A percentile compares a stretch with the other conserved stretches of the same genome.
phyloP scores from a whole-genome alignment of 2,329 filamentous ascomycete genomes.

The Monosporascus ibericus region DNA sequence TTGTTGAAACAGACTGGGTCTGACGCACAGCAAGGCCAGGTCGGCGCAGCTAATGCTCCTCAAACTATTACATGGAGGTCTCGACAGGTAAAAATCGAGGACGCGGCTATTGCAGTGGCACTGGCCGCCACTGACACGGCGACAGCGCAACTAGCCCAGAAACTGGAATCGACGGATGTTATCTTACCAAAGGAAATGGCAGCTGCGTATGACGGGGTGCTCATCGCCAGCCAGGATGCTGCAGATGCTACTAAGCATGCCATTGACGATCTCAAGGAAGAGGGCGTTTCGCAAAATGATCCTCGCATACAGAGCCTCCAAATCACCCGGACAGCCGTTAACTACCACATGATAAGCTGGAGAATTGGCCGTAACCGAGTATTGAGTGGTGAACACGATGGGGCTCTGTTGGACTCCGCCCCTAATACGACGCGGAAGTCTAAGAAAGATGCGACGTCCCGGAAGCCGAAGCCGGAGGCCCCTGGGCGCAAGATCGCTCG shows the following conservation, averaged over 20 bases:
- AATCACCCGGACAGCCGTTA: conserved; percentile 86
- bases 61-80: conserved; percentile 80
- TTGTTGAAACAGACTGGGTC: conserved; percentile 54
- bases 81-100: conserved; percentile 80
- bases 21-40: conserved; percentile 43
- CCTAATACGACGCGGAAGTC: conserved; percentile 39
- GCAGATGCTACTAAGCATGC: conserved; percentile 90
- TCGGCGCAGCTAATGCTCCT: conserved; percentile 51
- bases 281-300: conserved; percentile 80
- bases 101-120: conserved; percentile 83
- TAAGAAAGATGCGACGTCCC: conserved; percentile 47
- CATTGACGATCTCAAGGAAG: conserved; percentile 80
- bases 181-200: conserved; percentile 61
- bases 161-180: conserved; percentile 36
- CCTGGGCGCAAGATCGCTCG: conserved; percentile 70
- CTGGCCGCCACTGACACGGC: conserved; percentile 62
- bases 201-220: conserved; percentile 82
- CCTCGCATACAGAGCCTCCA: conserved; percentile 85
- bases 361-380: conserved; percentile 88
- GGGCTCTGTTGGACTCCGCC: conserved; percentile 52
- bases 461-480: conserved; percentile 43
- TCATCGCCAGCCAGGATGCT: conserved; percentile 86
- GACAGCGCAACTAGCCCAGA: conserved; percentile 41
- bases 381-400: conserved; percentile 77
- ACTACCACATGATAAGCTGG: conserved; percentile 92